Evolutionary conservation across 805 yeast species (phyloP).

Genomic region (Cyberlindnera saturnus): DNA sequence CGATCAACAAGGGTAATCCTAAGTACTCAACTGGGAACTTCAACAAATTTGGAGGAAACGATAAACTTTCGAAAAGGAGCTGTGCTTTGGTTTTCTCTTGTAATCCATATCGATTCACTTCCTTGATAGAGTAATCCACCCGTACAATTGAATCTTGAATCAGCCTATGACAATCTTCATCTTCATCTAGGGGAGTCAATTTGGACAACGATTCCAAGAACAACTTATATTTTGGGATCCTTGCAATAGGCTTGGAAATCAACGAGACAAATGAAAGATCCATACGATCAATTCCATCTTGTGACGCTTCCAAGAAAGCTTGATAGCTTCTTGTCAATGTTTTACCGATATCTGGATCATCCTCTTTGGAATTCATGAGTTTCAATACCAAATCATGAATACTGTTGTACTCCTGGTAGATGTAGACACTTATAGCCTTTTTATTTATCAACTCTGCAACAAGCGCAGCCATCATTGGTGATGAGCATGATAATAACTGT

Average conservation of each 20-base stretch:
- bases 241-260: constrained; percentile 45
- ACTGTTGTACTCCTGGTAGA: constrained; percentile 31
- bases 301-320: constrained; percentile 35
- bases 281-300: constrained; percentile 27
- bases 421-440: constrained; percentile 21
- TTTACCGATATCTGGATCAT: constrained; percentile 20
- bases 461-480: constrained; percentile 21
- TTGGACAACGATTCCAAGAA: constrained; percentile 39
- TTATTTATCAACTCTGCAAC: constrained; percentile 18
- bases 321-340: constrained; percentile 28
- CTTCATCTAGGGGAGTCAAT: constrained; percentile 19
- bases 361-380: constrained; percentile 25
- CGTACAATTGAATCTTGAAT: constrained; percentile 12
- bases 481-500: constrained; percentile 5
- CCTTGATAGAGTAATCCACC: constrained; percentile 21
- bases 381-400: constrained; percentile 29
- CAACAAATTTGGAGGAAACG: constrained; percentile 9
- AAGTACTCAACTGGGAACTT: constrained; percentile 38
- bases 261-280: constrained; percentile 52
- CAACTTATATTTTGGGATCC: constrained; percentile 45
- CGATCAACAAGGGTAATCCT: constrained; percentile 39
- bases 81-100: constrained; percentile 18
- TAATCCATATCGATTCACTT: constrained; percentile 26
- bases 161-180: constrained; percentile 10
- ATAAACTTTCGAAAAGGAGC: constrained; percentile 12